Conservation (phyloP, 2,329 filamentous ascomycete genomes). For the Aureobasidium uvarum region DNA sequence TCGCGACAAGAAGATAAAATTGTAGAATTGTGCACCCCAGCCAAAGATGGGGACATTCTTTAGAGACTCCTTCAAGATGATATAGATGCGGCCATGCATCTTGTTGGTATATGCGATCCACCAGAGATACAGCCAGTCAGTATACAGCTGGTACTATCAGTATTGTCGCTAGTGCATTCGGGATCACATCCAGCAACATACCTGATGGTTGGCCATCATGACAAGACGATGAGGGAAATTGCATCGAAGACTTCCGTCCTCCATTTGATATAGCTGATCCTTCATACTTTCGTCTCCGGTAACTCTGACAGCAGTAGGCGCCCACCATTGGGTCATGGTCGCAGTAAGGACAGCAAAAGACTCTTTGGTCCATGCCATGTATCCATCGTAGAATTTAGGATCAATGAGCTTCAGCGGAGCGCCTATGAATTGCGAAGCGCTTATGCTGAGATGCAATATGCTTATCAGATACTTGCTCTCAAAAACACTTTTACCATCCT, state of each 20-base stretch:
- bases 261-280: constrained; percentile 66
- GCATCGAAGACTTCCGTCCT: constrained; percentile 69
- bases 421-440: constrained; percentile 72
- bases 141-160: constrained; percentile 60
- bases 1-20: constrained; percentile 83
- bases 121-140: constrained; percentile 86
- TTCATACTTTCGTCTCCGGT: constrained; percentile 78
- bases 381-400: constrained; percentile 75
- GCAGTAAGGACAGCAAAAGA: constrained; percentile 76
- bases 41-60: constrained; percentile 76
- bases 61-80: constrained; percentile 84
- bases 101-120: constrained; percentile 73
- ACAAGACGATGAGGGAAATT: constrained; percentile 77
- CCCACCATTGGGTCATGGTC: constrained; percentile 82
- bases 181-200: constrained; percentile 30
- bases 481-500: background rate
- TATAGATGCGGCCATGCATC: constrained; percentile 84
- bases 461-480: background rate
- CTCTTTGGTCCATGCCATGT: constrained; percentile 84
- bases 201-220: constrained; percentile 81
- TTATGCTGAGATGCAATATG: constrained; percentile 42
- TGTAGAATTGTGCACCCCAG: constrained; percentile 75
- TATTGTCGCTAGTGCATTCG: constrained; percentile 71
- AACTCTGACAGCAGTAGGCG: constrained; percentile 73
- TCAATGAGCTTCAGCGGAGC: constrained; percentile 73